Evolutionary conservation across 2,329 filamentous ascomycete species (phyloP), one percentile per base, ranked within the genome.

Genomic region (Trichophyton verrucosum): DNA sequence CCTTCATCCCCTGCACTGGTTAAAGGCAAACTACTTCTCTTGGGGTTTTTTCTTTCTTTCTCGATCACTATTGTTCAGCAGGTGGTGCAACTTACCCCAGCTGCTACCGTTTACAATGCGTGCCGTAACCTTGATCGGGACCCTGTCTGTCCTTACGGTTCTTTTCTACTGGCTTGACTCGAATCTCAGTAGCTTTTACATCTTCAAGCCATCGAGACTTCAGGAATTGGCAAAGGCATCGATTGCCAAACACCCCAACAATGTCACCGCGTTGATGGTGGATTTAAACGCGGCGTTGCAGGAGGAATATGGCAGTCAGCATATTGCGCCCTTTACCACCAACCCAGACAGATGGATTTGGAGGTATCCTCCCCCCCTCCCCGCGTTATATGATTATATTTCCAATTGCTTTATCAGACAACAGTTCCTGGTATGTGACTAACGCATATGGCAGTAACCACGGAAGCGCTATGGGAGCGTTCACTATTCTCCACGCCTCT

Each of bases 401-500:
- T 40, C 15, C 38, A 36, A 30, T 59, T 51, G 40, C 33, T 46
- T 36, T 30, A 59, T 24, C 42, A 3, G 33, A 7, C 33, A 36
- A 36, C 15, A 56, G 17, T 27, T 27, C 47, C 2, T 44, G 13
- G 38, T 17, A 20, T 33, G 11, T 27, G n/a, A 33, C 49, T 55
- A 55, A 55, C 49, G 13, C 15, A 8, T 17, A 27, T 17, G n/a
- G 42, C 33, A 63, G 62, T 53, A 61, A 59, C 55, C 61, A 60
- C 30, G 44, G 57, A 46, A 60, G 36, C 22, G 56, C 46, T 24
- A 57, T 59, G 56, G 89, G 89, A 58, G 86, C 81, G 69, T 91
- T 92, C 88, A 88, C 87, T 72, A 85, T 92, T 64, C 84, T 92
- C 68, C 89, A 92, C 71, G 87, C 88, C 58, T 89, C 84, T 70